These are phyloP conservation scores for Urochloa ruziziensis DNA, from an alignment of 176 grass and related monocot species.

Conservation along the genomic window DNA sequence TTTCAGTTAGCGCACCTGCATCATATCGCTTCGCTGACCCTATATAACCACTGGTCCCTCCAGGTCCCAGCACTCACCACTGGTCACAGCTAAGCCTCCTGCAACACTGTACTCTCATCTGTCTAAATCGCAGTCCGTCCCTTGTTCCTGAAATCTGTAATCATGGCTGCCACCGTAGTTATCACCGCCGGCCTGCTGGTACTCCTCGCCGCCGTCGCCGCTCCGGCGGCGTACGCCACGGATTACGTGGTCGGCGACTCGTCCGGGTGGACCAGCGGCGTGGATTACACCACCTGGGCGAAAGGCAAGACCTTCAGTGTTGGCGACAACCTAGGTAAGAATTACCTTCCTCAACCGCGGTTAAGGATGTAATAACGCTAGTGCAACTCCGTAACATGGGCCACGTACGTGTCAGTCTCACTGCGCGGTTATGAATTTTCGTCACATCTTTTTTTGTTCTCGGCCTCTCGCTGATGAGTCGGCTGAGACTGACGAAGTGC, in stretches of 20 bases:
- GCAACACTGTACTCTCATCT: neutral
- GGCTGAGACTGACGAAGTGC: neutral
- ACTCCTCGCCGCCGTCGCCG: constrained; percentile 27
- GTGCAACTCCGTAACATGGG: no score
- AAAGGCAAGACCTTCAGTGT: constrained; percentile 62
- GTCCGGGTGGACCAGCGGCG: constrained; percentile 64
- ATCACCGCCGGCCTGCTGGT: constrained; percentile 22
- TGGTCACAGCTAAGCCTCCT: neutral
- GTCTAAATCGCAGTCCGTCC: neutral
- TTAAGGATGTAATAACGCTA: neutral
- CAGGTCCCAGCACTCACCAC: neutral
- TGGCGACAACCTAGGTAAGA: constrained; percentile 67
- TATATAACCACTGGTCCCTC: constrained; percentile 10
- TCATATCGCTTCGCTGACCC: neutral
- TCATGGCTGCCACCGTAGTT: constrained; percentile 40
- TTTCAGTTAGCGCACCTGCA: constrained; percentile 8
- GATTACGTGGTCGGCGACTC: constrained; percentile 79
- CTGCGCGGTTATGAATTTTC: neutral
- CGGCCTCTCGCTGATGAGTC: no score
- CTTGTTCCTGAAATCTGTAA: neutral
- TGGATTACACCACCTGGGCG: constrained; percentile 70
- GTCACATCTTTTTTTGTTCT: neutral
- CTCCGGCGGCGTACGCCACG: constrained; percentile 52
- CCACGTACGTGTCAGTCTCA: neutral
- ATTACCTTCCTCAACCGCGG: neutral